Conservation (phyloP, 371 early-diverging fungal genomes). For the Batrachochytrium dendrobatidis region DNA sequence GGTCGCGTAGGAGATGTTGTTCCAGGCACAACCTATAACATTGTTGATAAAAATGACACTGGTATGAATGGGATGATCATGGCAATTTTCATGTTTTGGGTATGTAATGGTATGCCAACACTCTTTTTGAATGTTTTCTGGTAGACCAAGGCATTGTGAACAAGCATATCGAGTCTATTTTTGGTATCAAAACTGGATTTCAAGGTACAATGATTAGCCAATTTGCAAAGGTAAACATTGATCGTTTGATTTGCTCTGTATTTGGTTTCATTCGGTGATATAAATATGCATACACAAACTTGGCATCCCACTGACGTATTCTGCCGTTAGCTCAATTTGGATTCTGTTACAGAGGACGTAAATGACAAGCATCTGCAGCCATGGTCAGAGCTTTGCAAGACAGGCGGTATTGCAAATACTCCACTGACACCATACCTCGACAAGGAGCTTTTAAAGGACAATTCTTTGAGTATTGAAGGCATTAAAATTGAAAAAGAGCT, state of each 20-base stretch:
- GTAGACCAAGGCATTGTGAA: conserved; percentile 77
- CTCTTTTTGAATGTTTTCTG: conserved; percentile 3
- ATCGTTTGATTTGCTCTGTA: neutral
- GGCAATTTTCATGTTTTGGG: conserved; percentile 5
- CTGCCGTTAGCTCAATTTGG: conserved; percentile 75
- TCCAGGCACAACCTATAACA: conserved; percentile 57
- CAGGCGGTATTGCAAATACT: conserved; percentile 61
- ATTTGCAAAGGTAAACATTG: conserved; percentile 62
- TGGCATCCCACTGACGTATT: neutral
- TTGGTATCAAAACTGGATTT: conserved; percentile 77
- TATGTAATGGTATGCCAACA: no score
- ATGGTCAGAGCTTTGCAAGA: conserved; percentile 49
- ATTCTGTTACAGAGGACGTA: conserved; percentile 77
- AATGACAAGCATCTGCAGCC: conserved; percentile 80
- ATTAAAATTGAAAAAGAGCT: conserved; percentile 61
- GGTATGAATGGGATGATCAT: conserved; percentile 23
- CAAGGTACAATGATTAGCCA: conserved; percentile 69
- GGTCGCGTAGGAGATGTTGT: conserved; percentile 47
- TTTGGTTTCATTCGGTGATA: neutral
- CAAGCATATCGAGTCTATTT: conserved; percentile 57
- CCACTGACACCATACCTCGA: conserved; percentile 93
- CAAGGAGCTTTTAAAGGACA: conserved; percentile 75
- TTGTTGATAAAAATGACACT: conserved; percentile 73
- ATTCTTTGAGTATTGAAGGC: conserved; percentile 70
- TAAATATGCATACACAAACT: neutral